phyloP scores from a whole-genome alignment of 1,284 basidiomycete genomes.

The Moesziomyces parantarcticus region DNA sequence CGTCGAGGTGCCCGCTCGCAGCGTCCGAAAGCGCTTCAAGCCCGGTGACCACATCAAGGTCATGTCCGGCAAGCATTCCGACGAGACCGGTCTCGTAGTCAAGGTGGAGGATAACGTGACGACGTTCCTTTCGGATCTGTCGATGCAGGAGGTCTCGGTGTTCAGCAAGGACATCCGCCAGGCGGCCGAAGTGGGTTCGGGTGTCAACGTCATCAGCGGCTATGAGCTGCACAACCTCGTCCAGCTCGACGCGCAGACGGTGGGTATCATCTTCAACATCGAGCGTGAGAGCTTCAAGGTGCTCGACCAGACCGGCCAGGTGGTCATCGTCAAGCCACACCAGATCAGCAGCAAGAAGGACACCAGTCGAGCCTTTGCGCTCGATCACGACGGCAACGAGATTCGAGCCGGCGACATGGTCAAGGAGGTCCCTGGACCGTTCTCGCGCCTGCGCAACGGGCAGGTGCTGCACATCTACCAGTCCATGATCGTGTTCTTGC shows the following conservation, averaged over 20 bases:
- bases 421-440: conserved; percentile 91
- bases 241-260: conserved; percentile 91
- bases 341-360: conserved; percentile 89
- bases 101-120: conserved; percentile 84
- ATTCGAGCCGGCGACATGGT: conserved; percentile 85
- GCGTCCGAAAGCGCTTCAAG: conserved; percentile 93
- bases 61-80: conserved; percentile 90
- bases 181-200: conserved; percentile 92
- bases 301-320: conserved; percentile 86
- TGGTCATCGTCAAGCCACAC: conserved; percentile 88
- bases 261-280: conserved; percentile 96
- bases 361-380: conserved; percentile 84
- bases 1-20: conserved; percentile 83
- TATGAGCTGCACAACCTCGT: conserved; percentile 97
- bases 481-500: conserved; percentile 91
- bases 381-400: conserved; percentile 85
- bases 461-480: conserved; percentile 94
- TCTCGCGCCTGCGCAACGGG: conserved; percentile 80
- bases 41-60: conserved; percentile 99
- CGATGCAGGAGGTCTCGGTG: conserved; percentile 93
- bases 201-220: conserved; percentile 87
- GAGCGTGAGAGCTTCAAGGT: conserved; percentile 95
- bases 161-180: conserved; percentile 98
- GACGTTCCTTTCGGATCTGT: conserved; percentile 97
- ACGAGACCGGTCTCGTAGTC: conserved; percentile 95